A percentile compares a stretch with the other conserved stretches of the same genome.
These are phyloP conservation scores for Calonectria pseudoturangicola DNA, from an alignment of 2,329 filamentous ascomycete species.

Conservation along the genomic window DNA sequence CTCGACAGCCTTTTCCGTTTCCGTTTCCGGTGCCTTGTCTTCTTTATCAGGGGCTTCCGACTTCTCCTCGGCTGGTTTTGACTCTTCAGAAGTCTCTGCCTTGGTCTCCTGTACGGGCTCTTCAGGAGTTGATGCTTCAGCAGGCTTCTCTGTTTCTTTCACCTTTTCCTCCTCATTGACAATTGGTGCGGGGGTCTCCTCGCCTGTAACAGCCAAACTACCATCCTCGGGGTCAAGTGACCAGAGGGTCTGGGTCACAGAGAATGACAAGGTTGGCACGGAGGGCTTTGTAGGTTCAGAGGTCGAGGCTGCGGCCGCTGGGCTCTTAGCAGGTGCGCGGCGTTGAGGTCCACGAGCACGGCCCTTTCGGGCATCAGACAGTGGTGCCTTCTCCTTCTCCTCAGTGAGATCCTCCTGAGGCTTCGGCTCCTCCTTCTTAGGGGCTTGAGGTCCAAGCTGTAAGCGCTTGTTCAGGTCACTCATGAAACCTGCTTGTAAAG, in stretches of 20 bases:
- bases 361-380: constrained; percentile 92
- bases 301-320: constrained; percentile 61
- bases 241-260: constrained; percentile 68
- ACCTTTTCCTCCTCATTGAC: constrained; percentile 38
- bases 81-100: constrained; percentile 16
- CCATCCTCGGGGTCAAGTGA: constrained; percentile 72
- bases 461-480: constrained; percentile 93
- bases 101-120: constrained; percentile 15
- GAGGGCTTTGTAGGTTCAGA: constrained; percentile 54
- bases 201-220: constrained; percentile 57
- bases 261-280: constrained; percentile 67
- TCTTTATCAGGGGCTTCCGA: constrained; percentile 25
- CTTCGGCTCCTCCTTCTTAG: constrained; percentile 82
- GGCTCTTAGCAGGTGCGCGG: constrained; percentile 76
- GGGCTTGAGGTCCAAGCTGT: constrained; percentile 87
- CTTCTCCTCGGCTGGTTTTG: constrained; percentile 34
- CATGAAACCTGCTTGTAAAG: constrained; percentile 93
- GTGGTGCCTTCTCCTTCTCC: constrained; percentile 83
- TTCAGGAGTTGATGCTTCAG: constrained; percentile 1
- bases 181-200: constrained; percentile 38
- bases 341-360: constrained; percentile 91
- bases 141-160: constrained; percentile 33
- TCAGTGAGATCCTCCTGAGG: constrained; percentile 73
- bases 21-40: constrained; percentile 40
- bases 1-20: constrained; percentile 59